A percentile compares a stretch with the other conserved stretches of the same genome.
Evolutionary conservation across 2,329 filamentous ascomycete species (phyloP).

Genomic region (Eutypa lata): DNA sequence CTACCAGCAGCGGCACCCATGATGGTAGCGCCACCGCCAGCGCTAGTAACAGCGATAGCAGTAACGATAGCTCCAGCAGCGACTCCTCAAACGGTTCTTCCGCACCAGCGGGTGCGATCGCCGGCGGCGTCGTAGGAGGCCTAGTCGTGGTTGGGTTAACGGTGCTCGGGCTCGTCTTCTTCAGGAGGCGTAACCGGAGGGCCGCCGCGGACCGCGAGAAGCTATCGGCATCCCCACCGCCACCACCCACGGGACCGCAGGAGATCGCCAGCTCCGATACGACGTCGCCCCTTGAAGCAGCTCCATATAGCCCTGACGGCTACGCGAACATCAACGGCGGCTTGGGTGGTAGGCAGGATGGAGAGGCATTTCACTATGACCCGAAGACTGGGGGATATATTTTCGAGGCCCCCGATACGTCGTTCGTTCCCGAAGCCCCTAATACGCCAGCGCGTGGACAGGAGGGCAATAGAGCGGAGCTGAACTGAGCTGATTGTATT

Average conservation of each 20-base stretch:
- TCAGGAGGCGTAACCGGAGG: slow-evolving; percentile 5
- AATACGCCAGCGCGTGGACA: slow-evolving; percentile 9
- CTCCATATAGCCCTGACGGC: neutral
- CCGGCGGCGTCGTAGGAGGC: slow-evolving; percentile 14
- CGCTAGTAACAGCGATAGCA: neutral
- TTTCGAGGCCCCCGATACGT: slow-evolving; percentile 8
- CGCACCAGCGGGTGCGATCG: slow-evolving; percentile 7
- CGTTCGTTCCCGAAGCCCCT: slow-evolving; percentile 6
- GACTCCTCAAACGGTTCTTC: neutral
- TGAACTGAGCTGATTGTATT: slow-evolving; percentile 10
- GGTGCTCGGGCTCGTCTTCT: slow-evolving; percentile 8
- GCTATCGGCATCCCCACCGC: neutral
- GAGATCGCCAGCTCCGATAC: slow-evolving; percentile 6
- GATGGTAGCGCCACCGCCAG: neutral
- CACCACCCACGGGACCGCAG: slow-evolving; percentile 4
- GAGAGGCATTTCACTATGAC: too few relatives aligned
- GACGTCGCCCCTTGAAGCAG: neutral
- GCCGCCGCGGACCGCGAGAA: neutral
- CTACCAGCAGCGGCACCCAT: neutral
- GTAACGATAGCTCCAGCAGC: neutral
- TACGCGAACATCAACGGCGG: too few relatives aligned
- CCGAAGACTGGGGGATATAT: too few relatives aligned
- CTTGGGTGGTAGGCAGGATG: too few relatives aligned
- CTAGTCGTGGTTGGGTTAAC: slow-evolving; percentile 9
- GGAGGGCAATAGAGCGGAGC: slow-evolving; percentile 10